Evolutionary conservation across 1,139 yeast genomes (phyloP), one percentile per base, ranked within the genome.

Genomic region (Candida sp.): DNA sequence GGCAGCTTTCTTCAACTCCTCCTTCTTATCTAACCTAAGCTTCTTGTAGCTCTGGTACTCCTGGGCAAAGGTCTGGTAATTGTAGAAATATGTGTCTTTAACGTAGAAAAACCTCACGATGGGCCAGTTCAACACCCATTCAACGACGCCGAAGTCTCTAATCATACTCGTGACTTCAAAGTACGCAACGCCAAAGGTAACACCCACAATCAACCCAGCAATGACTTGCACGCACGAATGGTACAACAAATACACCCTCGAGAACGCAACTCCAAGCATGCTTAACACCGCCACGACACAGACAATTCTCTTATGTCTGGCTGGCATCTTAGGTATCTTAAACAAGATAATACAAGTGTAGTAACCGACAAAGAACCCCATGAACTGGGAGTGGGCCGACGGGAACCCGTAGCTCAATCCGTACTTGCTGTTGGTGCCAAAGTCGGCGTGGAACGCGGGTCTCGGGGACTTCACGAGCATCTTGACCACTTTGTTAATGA

Each of bases 331-430:
- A 7, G 56, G 59, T 41, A 75, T 62, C 56, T 69, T 69, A 54
- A 68, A 66, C 8, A 71, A 33, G 7, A 75, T 47, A 9, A 69
- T 65, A 56, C 90, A 75, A 7, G 79, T 65, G 51, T 84, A 75
- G 67, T 90, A 92, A 3, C 85, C 79, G 12, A 87, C 82, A 61
- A 88, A 86, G 67, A 86, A 94, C 1, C 96, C 96, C 92, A 92
- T 89, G 69, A 93, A 94, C 69, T 94, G 99, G 0, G 97, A 85
- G 68, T 94, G 99, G 2, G 98, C 97, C 50, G 94, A 86, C 0
- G 99, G 99, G 98, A 94, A 93, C 0, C 99, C 99, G 66, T 88
- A 91, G 2, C 90, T 88, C 49, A 85, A 75, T 42, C 62, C 78
- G 70, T 70, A 68, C 56, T 79, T 68, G 12, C 55, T 81, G 9